These are phyloP conservation scores for Dendrocalamus sinicus DNA, from an alignment of 176 grass and related monocot species.

Conservation along the genomic window DNA sequence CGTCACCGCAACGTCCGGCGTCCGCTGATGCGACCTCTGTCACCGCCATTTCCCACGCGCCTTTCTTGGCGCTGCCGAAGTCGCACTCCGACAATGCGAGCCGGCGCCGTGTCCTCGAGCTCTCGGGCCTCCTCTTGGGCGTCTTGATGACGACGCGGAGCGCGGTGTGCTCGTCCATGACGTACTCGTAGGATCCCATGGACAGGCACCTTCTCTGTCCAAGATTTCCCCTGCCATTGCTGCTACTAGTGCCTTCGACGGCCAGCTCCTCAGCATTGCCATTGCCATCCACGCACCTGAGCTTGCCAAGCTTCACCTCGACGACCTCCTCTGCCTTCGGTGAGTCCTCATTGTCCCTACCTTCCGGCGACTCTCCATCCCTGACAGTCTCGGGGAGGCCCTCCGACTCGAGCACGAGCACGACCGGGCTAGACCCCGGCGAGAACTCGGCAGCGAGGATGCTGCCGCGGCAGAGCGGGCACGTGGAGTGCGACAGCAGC, in stretches of 20 bases:
- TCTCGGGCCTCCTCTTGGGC: constrained; percentile 56
- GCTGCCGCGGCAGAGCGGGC: constrained; percentile 87
- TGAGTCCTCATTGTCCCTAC: background rate
- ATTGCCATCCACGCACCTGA: constrained; percentile 60
- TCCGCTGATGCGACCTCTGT: constrained; percentile 1
- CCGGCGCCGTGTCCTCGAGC: constrained; percentile 48
- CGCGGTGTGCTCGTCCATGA: constrained; percentile 65
- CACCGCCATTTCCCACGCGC: constrained; percentile 58
- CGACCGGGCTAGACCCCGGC: constrained; percentile 51
- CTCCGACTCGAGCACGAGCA: constrained; percentile 55
- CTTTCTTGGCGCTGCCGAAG: constrained; percentile 59
- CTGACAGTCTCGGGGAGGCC: background rate
- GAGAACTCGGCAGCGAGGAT: constrained; percentile 56
- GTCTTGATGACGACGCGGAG: constrained; percentile 72
- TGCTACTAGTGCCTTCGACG: constrained; percentile 28
- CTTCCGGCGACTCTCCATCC: constrained; percentile 5
- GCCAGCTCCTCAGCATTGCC: constrained; percentile 36
- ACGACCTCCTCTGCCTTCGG: constrained; percentile 53
- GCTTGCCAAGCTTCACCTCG: constrained; percentile 82
- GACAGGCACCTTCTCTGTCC: constrained; percentile 83
- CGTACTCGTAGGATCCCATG: constrained; percentile 95
- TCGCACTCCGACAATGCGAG: constrained; percentile 80
- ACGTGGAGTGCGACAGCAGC: constrained; percentile 97
- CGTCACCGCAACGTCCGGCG: background rate
- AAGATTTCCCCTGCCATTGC: constrained; percentile 24